Evolutionary conservation across 2,329 filamentous ascomycete genomes (phyloP).

Genomic region (Cytospora piceicola): DNA sequence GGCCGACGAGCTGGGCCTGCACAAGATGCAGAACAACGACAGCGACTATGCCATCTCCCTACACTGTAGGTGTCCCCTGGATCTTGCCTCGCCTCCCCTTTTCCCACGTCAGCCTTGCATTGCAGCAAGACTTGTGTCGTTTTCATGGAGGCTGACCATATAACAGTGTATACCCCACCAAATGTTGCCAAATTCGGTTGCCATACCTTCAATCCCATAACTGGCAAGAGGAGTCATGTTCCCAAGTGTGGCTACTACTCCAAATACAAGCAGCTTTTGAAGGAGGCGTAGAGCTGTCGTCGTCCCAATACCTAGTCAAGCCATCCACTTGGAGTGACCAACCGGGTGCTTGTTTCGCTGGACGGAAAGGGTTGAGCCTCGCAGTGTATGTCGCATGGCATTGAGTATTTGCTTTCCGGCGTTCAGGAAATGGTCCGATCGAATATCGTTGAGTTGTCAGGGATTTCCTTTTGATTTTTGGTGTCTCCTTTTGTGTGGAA

Average conservation of each 20-base stretch:
- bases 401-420: slow-evolving; percentile 1
- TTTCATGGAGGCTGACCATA: slow-evolving; percentile 18
- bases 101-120: slow-evolving; percentile 20
- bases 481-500: no score
- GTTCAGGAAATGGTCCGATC: slow-evolving; percentile 3
- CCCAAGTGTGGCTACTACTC: slow-evolving; percentile 75
- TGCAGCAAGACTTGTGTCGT: slow-evolving; percentile 20
- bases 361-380: neutral
- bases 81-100: slow-evolving; percentile 24
- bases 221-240: slow-evolving; percentile 73
- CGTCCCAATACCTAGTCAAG: neutral
- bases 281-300: slow-evolving; percentile 36
- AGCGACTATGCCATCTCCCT: slow-evolving; percentile 80
- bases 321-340: slow-evolving; percentile 22
- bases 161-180: slow-evolving; percentile 77
- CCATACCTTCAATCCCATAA: slow-evolving; percentile 77
- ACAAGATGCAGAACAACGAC: slow-evolving; percentile 78
- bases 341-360: neutral
- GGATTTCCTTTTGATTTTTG: neutral
- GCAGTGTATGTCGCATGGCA: neutral
- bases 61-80: slow-evolving; percentile 60
- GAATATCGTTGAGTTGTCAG: neutral
- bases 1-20: slow-evolving; percentile 85
- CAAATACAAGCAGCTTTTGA: slow-evolving; percentile 56
- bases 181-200: slow-evolving; percentile 85